Conservation (phyloP, 2,329 filamentous ascomycete species). For the Aotearoamyces nothofagi region DNA sequence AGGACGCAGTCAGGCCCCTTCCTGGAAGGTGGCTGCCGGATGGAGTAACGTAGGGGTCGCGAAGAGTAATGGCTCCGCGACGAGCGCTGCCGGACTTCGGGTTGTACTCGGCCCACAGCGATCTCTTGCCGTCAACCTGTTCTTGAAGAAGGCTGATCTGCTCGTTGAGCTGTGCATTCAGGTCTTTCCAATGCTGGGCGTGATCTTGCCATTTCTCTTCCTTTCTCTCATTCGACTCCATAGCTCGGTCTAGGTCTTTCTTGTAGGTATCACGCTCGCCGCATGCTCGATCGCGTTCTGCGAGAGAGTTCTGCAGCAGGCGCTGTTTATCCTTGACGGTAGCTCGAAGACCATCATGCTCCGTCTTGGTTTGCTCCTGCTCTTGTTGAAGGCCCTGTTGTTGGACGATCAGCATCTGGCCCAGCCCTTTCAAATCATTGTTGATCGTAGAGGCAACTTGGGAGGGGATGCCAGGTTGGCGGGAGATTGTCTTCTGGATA, state of each 20-base stretch:
- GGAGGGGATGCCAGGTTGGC: neutral
- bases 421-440: neutral
- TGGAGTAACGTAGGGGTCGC: slow-evolving; percentile 11
- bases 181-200: too few species aligned
- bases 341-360: too few species aligned
- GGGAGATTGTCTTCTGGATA: neutral
- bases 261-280: neutral
- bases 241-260: neutral
- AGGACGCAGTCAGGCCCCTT: neutral
- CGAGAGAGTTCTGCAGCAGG: neutral
- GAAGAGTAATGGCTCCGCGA: slow-evolving; percentile 5
- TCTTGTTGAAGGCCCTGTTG: neutral
- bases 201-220: too few species aligned
- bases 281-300: neutral
- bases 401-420: neutral
- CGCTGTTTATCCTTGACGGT: neutral
- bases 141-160: slow-evolving; percentile 8
- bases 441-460: neutral
- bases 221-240: neutral
- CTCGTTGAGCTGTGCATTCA: slow-evolving; percentile 5
- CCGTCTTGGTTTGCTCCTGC: too few species aligned
- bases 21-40: slow-evolving; percentile 1
- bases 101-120: slow-evolving; percentile 11
- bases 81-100: slow-evolving; percentile 6
- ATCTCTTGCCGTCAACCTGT: slow-evolving; percentile 8